phyloP scores from a whole-genome alignment of 495 filamentous ascomycete genomes.

The Penicillium odoratum region DNA sequence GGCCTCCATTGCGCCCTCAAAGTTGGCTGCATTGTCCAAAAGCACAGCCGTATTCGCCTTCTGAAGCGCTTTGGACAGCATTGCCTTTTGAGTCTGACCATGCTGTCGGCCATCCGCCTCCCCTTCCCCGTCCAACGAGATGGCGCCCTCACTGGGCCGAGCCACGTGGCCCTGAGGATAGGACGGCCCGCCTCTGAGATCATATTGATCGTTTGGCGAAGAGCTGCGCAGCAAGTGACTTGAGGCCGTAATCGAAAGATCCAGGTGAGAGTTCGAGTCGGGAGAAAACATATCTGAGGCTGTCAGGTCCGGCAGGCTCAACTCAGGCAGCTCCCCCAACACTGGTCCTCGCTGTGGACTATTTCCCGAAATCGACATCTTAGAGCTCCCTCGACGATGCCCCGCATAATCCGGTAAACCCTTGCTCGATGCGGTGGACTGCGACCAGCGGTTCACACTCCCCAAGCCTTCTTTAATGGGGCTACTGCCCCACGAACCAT shows the following conservation, averaged over 20 bases:
- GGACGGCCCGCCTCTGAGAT: slow-evolving; percentile 4
- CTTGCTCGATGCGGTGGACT: slow-evolving; percentile 70
- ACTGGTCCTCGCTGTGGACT: slow-evolving; percentile 19
- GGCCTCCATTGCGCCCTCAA: slow-evolving; percentile 87
- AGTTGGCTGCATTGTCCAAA: slow-evolving; percentile 91
- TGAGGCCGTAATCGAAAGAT: slow-evolving; percentile 27
- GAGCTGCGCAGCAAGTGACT: slow-evolving; percentile 23
- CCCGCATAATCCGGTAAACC: slow-evolving; percentile 47
- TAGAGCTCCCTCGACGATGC: slow-evolving; percentile 52
- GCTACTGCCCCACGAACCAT: slow-evolving; percentile 30
- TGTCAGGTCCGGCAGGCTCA: slow-evolving; percentile 24
- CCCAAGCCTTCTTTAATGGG: slow-evolving; percentile 64
- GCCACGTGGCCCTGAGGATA: slow-evolving; percentile 5
- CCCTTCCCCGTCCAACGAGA: slow-evolving; percentile 25
- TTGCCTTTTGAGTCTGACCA: slow-evolving; percentile 74
- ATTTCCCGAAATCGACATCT: slow-evolving; percentile 49
- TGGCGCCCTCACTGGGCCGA: slow-evolving; percentile 29
- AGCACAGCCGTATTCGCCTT: slow-evolving; percentile 95
- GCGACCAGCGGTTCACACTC: slow-evolving; percentile 81
- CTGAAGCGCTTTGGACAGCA: slow-evolving; percentile 88
- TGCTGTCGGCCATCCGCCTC: slow-evolving; percentile 38
- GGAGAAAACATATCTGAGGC: slow-evolving; percentile 24
- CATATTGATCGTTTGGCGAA: slow-evolving; percentile 14
- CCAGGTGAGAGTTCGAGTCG: slow-evolving; percentile 23
- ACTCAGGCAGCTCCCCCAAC: slow-evolving; percentile 20